Evolutionary conservation across 2,329 filamentous ascomycete genomes (phyloP).

Genomic region (Beauveria sp.): DNA sequence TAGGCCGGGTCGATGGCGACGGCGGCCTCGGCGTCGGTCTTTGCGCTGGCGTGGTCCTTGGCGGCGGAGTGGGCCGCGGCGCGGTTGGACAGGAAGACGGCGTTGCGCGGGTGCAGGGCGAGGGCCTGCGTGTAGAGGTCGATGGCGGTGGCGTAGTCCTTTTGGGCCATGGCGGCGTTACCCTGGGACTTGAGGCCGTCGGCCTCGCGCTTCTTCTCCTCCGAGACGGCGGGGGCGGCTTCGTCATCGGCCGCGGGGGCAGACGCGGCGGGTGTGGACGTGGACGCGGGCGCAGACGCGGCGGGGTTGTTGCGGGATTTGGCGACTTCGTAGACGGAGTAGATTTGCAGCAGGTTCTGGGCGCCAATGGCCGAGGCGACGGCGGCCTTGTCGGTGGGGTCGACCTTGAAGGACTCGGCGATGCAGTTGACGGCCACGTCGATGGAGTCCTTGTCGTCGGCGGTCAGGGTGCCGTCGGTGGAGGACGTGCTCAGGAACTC

Average conservation of each 20-base stretch:
- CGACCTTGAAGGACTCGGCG: slow-evolving; percentile 88
- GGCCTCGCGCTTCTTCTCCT: slow-evolving; percentile 67
- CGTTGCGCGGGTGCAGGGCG: slow-evolving; percentile 71
- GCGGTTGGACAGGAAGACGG: slow-evolving; percentile 95
- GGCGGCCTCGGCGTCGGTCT: slow-evolving; percentile 82
- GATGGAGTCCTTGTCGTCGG: slow-evolving; percentile 87
- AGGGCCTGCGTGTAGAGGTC: slow-evolving; percentile 84
- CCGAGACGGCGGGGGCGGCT: slow-evolving; percentile 30
- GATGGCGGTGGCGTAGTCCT: slow-evolving; percentile 79
- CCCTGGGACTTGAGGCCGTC: slow-evolving; percentile 84
- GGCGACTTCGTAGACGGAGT: slow-evolving; percentile 92
- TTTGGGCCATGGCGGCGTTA: slow-evolving; percentile 90
- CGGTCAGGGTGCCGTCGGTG: slow-evolving; percentile 77
- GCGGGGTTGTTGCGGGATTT: slow-evolving; percentile 46
- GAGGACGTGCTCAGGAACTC: slow-evolving; percentile 84
- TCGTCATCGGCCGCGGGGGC: slow-evolving; percentile 32
- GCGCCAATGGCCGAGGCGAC: slow-evolving; percentile 71
- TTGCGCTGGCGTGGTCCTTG: slow-evolving; percentile 75
- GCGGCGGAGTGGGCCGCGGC: slow-evolving; percentile 86
- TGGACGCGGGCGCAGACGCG: slow-evolving; percentile 30
- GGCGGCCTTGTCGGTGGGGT: slow-evolving; percentile 67
- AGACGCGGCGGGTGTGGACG: slow-evolving; percentile 29
- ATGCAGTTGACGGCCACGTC: slow-evolving; percentile 95
- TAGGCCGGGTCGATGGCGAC: slow-evolving; percentile 83
- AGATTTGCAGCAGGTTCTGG: slow-evolving; percentile 85